These are phyloP conservation scores for Fusarium staphyleae DNA, from an alignment of 2,329 filamentous ascomycete genomes.

Conservation along the genomic window DNA sequence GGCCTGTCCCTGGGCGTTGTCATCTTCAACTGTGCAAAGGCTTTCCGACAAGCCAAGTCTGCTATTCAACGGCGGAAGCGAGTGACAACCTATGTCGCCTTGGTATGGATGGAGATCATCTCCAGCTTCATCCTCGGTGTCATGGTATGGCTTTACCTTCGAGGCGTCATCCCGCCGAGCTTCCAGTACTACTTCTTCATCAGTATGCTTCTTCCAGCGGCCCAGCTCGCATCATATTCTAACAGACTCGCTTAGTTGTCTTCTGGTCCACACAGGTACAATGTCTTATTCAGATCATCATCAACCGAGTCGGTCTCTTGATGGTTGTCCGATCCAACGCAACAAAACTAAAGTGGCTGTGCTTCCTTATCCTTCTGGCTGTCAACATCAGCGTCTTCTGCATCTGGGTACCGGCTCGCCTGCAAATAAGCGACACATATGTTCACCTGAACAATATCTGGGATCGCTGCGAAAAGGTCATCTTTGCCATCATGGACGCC, in stretches of 20 bases:
- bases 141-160: constrained; percentile 35
- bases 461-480: constrained; percentile 57
- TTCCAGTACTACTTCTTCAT: constrained; percentile 40
- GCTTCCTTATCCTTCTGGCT: constrained; percentile 49
- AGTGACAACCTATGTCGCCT: constrained; percentile 29
- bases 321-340: constrained; percentile 47
- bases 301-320: constrained; percentile 57
- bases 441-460: constrained; percentile 54
- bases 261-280: constrained; percentile 48
- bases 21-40: constrained; percentile 36
- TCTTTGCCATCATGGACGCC: constrained; percentile 56
- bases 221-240: not conserved
- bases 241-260: constrained; percentile 34
- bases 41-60: constrained; percentile 27
- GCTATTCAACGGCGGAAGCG: constrained; percentile 24
- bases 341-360: constrained; percentile 51
- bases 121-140: constrained; percentile 33
- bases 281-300: constrained; percentile 59
- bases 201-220: constrained; percentile 19
- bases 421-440: constrained; percentile 49
- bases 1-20: constrained; percentile 33
- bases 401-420: constrained; percentile 58
- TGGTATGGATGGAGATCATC: constrained; percentile 34
- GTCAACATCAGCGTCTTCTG: constrained; percentile 58
- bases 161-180: constrained; percentile 40